Evolutionary conservation across 1,284 basidiomycete genomes (phyloP).

Genomic region (Cryptococcus sp.): DNA sequence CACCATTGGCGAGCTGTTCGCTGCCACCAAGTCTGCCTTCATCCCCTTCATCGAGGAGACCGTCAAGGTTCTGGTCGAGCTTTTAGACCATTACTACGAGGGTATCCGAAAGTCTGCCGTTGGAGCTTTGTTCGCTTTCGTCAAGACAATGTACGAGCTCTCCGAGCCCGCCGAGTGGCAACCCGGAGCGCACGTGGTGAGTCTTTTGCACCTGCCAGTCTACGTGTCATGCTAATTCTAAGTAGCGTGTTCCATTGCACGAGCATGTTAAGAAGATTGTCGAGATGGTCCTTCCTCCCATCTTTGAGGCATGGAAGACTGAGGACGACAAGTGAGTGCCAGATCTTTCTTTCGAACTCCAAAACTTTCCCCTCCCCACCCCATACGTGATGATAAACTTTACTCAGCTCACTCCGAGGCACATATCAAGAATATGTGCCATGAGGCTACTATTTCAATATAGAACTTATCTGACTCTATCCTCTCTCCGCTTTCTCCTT

Average conservation of each 20-base stretch:
- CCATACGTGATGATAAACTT: slow-evolving; percentile 62
- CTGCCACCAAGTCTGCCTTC: slow-evolving; percentile 79
- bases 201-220: slow-evolving; percentile 31
- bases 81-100: slow-evolving; percentile 93
- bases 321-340: slow-evolving; percentile 95
- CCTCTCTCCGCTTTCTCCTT: slow-evolving; percentile 9
- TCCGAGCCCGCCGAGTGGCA: slow-evolving; percentile 80
- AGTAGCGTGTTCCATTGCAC: slow-evolving; percentile 61
- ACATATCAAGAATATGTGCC: slow-evolving; percentile 51
- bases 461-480: slow-evolving; percentile 45
- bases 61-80: slow-evolving; percentile 76
- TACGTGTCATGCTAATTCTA: not conserved
- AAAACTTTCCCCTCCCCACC: not conserved
- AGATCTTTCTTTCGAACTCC: slow-evolving; percentile 11
- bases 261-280: slow-evolving; percentile 80
- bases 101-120: slow-evolving; percentile 95
- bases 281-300: slow-evolving; percentile 69
- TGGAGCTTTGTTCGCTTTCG: slow-evolving; percentile 83
- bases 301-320: slow-evolving; percentile 87
- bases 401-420: slow-evolving; percentile 88
- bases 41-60: slow-evolving; percentile 73
- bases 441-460: slow-evolving; percentile 60
- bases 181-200: slow-evolving; percentile 67
- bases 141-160: slow-evolving; percentile 90
- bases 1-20: slow-evolving; percentile 89